These are phyloP conservation scores for Escovopsis sp. DNA, from an alignment of 2,329 filamentous ascomycete genomes.

Conservation along the genomic window DNA sequence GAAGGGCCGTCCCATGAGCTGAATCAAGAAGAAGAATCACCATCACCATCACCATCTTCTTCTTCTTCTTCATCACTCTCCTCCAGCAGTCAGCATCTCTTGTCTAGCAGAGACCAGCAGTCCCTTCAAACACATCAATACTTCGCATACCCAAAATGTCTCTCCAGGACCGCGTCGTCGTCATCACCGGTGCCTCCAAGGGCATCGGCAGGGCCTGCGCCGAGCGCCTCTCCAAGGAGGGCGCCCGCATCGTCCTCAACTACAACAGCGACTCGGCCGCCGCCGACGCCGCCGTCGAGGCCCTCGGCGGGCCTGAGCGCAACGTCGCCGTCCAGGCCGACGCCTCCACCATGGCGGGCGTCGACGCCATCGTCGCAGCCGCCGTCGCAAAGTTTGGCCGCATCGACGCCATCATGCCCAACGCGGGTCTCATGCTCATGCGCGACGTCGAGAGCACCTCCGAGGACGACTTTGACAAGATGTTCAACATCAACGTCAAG, in stretches of 20 bases:
- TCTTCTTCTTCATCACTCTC: no score
- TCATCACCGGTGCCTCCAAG: slow-evolving; percentile 41
- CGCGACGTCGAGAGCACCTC: slow-evolving; percentile 32
- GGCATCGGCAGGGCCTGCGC: slow-evolving; percentile 46
- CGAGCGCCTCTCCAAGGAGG: slow-evolving; percentile 38
- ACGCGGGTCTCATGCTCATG: slow-evolving; percentile 37
- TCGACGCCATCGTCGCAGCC: slow-evolving; percentile 33
- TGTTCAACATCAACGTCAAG: slow-evolving; percentile 40
- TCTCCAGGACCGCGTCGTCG: slow-evolving; percentile 24
- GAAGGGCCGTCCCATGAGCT: no score
- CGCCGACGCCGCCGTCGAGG: slow-evolving; percentile 28
- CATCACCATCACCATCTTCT: no score
- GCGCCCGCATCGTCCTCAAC: slow-evolving; percentile 44
- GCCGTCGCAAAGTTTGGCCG: slow-evolving; percentile 35
- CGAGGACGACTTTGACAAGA: slow-evolving; percentile 34
- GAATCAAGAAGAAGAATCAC: no score
- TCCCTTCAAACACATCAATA: background rate
- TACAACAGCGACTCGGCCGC: slow-evolving; percentile 33
- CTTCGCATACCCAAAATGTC: slow-evolving; percentile 9
- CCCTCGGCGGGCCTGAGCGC: slow-evolving; percentile 29
- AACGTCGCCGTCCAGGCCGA: slow-evolving; percentile 43
- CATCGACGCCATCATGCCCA: slow-evolving; percentile 44
- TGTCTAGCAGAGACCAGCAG: no score
- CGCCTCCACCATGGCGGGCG: slow-evolving; percentile 28
- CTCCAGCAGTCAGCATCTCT: no score